Percentiles rank a stretch among this genome's conserved stretches.
phyloP scores from a whole-genome alignment of 495 filamentous ascomycete species.

The Xeromyces bisporus region DNA sequence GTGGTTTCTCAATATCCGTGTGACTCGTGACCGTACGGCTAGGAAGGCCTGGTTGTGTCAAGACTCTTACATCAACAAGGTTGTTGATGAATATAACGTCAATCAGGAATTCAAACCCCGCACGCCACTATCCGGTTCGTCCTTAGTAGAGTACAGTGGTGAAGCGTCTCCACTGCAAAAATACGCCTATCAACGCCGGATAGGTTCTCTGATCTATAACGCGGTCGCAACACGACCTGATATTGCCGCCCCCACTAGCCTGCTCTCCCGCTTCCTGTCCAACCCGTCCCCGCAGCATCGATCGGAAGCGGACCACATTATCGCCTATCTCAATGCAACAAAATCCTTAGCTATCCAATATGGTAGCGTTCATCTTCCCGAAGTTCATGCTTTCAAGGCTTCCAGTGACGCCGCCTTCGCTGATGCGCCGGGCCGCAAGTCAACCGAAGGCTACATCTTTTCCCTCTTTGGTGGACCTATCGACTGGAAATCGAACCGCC shows the following conservation, averaged over 20 bases:
- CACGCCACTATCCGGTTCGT: constrained; percentile 1
- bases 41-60: constrained; percentile 7
- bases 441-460: constrained; percentile 8
- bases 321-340: constrained; percentile 8
- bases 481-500: constrained; percentile 10
- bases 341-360: constrained; percentile 2
- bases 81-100: constrained; percentile 6
- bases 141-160: constrained; percentile 1
- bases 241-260: constrained; percentile 3
- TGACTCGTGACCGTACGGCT: constrained; percentile 3
- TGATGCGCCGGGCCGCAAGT: constrained; percentile 7
- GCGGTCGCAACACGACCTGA: constrained; percentile 10
- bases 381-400: not conserved
- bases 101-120: not conserved
- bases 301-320: constrained; percentile 3
- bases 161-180: constrained; percentile 1
- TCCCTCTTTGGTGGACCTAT: constrained; percentile 6
- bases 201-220: constrained; percentile 13
- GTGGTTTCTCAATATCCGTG: constrained; percentile 8
- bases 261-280: constrained; percentile 8
- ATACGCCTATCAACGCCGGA: constrained; percentile 8
- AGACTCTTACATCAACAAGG: constrained; percentile 8
- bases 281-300: constrained; percentile 9
- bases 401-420: constrained; percentile 8
- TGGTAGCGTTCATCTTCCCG: too few relatives aligned